Conservation (phyloP, 306 rosid genomes). For the Ochetophila trinervis region DNA sequence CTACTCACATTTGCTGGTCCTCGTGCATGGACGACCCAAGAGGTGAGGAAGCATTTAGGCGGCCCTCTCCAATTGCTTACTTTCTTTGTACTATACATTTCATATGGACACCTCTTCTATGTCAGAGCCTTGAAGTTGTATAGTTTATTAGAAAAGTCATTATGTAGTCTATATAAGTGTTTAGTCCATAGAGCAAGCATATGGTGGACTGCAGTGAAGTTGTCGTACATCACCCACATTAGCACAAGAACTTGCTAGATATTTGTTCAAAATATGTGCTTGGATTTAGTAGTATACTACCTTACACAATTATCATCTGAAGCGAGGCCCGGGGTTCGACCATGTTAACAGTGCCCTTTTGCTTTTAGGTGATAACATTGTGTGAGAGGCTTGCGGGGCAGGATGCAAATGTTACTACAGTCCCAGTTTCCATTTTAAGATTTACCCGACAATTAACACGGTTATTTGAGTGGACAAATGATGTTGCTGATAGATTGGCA, state of each 20-base stretch:
- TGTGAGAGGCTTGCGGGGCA: conserved; percentile 99
- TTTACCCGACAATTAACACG: conserved; percentile 84
- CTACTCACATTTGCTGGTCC: conserved; percentile 95
- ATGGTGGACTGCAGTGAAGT: too few relatives aligned
- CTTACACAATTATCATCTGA: neutral
- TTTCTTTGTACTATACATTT: too few relatives aligned
- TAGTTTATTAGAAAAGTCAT: too few relatives aligned
- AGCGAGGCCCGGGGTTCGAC: neutral
- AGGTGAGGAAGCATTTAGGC: conserved; percentile 39
- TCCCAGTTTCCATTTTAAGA: conserved; percentile 89
- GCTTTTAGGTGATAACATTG: conserved; percentile 72
- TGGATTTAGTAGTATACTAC: neutral
- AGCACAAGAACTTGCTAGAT: too few relatives aligned
- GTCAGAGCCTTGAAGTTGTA: too few relatives aligned
- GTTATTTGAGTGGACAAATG: conserved; percentile 91
- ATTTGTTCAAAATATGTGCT: too few relatives aligned
- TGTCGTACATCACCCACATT: too few relatives aligned
- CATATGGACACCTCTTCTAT: too few relatives aligned
- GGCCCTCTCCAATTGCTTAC: neutral
- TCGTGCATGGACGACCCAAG: conserved; percentile 98
- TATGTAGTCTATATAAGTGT: too few relatives aligned
- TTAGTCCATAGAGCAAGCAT: too few relatives aligned
- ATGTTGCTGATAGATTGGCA: conserved; percentile 95
- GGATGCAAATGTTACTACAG: conserved; percentile 91
- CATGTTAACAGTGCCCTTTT: conserved; percentile 5